These are phyloP conservation scores for Mycena epipterygia DNA, from an alignment of 768 basidiomycete species.

Conservation along the genomic window DNA sequence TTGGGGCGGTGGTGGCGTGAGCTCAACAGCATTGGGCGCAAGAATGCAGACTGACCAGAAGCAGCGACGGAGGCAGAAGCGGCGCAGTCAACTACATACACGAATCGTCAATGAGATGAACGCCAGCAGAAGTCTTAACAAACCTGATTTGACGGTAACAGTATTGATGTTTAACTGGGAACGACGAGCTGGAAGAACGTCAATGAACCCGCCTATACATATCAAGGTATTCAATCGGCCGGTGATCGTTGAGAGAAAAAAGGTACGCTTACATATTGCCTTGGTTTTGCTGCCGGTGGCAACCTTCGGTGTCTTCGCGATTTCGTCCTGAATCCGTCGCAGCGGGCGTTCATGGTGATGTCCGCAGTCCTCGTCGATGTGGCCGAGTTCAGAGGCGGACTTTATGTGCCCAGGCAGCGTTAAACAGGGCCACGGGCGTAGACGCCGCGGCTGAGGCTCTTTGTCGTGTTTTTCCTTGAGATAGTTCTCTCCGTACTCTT, in stretches of 20 bases:
- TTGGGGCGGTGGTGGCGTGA: background rate
- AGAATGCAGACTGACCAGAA: background rate
- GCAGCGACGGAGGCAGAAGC: background rate
- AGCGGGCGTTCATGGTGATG: background rate
- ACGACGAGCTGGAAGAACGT: background rate
- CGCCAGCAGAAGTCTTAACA: background rate
- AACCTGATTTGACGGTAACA: background rate
- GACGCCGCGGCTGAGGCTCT: constrained; percentile 31
- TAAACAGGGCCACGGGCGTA: constrained; percentile 35
- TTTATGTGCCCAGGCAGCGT: constrained; percentile 25
- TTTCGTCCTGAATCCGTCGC: background rate
- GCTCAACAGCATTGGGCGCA: background rate
- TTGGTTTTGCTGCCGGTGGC: background rate
- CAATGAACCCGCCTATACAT: too few relatives aligned
- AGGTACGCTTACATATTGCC: background rate
- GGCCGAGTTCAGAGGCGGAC: background rate
- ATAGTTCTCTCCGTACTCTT: constrained; percentile 46
- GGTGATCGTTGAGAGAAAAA: too few relatives aligned
- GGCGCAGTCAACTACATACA: background rate
- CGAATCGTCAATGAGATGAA: background rate
- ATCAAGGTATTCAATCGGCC: too few relatives aligned
- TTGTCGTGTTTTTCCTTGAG: constrained; percentile 14
- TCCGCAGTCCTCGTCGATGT: constrained; percentile 15
- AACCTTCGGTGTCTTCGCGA: background rate
- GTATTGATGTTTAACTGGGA: background rate